Conservation (phyloP, 176 grass and related monocot species). For the Tuctoria greenei region DNA sequence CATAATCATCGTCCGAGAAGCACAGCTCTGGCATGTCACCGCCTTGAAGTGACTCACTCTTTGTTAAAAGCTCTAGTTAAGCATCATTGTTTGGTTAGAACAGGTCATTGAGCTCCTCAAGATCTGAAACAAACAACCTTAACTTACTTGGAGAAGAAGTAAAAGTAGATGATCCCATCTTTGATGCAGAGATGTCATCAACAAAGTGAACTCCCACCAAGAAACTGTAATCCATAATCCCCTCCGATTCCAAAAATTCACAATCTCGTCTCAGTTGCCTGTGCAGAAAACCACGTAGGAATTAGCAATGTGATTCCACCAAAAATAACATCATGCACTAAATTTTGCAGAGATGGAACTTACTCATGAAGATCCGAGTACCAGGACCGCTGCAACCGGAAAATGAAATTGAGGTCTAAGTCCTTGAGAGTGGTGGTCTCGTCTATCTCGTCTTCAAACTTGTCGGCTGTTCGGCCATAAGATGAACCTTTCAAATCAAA, state of each 20-base stretch:
- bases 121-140: background rate
- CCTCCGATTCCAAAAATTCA: constrained; percentile 77
- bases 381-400: constrained; percentile 74
- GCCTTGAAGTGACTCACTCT: constrained; percentile 60
- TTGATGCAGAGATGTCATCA: constrained; percentile 64
- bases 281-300: constrained; percentile 8
- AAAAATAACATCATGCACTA: background rate
- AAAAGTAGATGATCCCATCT: constrained; percentile 52
- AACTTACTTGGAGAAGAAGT: constrained; percentile 85
- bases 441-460: constrained; percentile 88
- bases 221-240: constrained; percentile 98
- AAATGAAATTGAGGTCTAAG: constrained; percentile 90
- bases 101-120: background rate
- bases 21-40: constrained; percentile 43
- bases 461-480: constrained; percentile 81
- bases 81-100: constrained; percentile 38
- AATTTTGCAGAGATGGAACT: constrained; percentile 40
- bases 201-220: constrained; percentile 89
- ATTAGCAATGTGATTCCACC: constrained; percentile 4
- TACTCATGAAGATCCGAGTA: constrained; percentile 76
- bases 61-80: constrained; percentile 57
- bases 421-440: constrained; percentile 98
- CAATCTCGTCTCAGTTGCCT: constrained; percentile 87
- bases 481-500: constrained; percentile 99
- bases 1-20: constrained; percentile 68